Base-by-base conservation (phyloP, 2,329 filamentous ascomycete genomes). In the Aspergillus caelatus region DNA sequence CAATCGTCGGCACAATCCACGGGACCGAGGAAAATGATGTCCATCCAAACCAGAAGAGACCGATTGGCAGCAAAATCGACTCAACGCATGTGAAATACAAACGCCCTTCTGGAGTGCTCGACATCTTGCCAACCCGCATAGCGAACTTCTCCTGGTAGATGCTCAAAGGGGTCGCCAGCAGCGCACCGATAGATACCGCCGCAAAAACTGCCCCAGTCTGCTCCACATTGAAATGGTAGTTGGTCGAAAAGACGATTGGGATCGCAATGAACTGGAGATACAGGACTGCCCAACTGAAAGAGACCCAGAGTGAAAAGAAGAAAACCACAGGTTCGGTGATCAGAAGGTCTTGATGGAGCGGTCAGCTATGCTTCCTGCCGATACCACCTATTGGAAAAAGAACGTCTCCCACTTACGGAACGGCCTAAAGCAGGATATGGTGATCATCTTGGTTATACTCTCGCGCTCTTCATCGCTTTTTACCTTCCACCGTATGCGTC, bases 261-360 rank as follows among this genome's bases (percentile, higher is more conserved):
- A 96, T 87, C 4, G 91, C 89, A 8, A 86, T 87, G 68, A 96
- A 93, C 4, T 89, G 91, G 19, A 96, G 80, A 75, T 96, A 96
- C 0, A 96, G 84, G 0, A 96, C 85, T 0, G 89, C 91, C 93
- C 93, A 96, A 14, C 89, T 88, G 73, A 96, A 96, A 0, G 91
- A 84, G 1, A 92, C 89, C 93, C 93, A 96, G 0, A 95, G 82
- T 0, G 89, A 92, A 79, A 96, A 96, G 80, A 86, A 84, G 2
- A 81, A 80, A 1, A 88, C 82, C 58, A 90, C 88, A 11, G 86
- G 86, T 67, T 89, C 87, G 0, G 82, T 80, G 23, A 86, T 71
- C 19, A 89, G 77, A 78, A 90, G 68, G 60, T 79, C 77, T 76
- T 65, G 9, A 36, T 14, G 21, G 32, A n/a, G 11, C 6, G 32